These are phyloP conservation scores for Chloris gayana DNA, from an alignment of 176 grass and related monocot genomes.

Conservation along the genomic window DNA sequence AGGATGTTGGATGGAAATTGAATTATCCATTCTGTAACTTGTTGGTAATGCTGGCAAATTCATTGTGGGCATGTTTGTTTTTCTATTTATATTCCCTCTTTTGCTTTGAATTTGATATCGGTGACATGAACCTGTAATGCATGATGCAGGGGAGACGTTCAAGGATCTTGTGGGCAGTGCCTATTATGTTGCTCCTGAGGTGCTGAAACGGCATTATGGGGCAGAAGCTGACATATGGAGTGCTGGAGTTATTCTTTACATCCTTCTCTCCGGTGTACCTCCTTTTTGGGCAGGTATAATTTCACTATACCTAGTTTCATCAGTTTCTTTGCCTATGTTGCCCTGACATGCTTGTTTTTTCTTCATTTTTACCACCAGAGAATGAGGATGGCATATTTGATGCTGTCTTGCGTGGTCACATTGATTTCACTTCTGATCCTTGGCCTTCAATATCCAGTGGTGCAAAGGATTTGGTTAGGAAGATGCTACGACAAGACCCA, in stretches of 20 bases:
- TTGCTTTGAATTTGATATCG: background rate
- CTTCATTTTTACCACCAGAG: conserved; percentile 50
- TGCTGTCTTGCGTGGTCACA: conserved; percentile 62
- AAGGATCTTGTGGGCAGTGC: conserved; percentile 99
- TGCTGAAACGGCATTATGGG: conserved; percentile 79
- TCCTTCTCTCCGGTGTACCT: conserved; percentile 96
- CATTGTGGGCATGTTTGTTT: background rate
- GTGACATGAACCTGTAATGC: background rate
- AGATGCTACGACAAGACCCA: conserved; percentile 88
- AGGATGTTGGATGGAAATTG: background rate
- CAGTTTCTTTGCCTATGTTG: background rate
- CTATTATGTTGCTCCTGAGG: conserved; percentile 99
- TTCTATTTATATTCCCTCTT: background rate
- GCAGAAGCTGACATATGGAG: conserved; percentile 97
- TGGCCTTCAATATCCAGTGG: conserved; percentile 88
- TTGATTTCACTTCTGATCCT: conserved; percentile 93
- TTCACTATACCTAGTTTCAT: background rate
- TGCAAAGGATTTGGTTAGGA: conserved; percentile 94
- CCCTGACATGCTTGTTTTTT: background rate
- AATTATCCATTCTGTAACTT: conserved; percentile 23
- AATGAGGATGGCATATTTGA: conserved; percentile 98
- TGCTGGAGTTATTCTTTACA: conserved; percentile 97
- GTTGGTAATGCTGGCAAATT: background rate
- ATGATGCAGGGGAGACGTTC: conserved; percentile 72
- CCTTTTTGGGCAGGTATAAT: conserved; percentile 93